Percentiles rank a stretch among this genome's conserved stretches.
phyloP scores from a whole-genome alignment of 1,139 yeast genomes.

The Debaryomyces singareniensis region DNA sequence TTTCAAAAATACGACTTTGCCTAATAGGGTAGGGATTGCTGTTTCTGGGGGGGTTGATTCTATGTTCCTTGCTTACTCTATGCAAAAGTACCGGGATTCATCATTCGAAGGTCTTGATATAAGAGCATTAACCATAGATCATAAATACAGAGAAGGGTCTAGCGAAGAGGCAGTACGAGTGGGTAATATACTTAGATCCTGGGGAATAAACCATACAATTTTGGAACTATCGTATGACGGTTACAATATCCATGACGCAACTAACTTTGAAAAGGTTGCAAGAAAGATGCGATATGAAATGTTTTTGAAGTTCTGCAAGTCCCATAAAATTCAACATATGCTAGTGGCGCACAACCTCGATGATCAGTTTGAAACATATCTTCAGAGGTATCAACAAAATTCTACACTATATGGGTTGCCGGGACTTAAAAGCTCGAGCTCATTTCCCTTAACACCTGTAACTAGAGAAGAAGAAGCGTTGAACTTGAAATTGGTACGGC shows the following conservation, averaged over 20 bases:
- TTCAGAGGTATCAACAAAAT: slow-evolving; percentile 47
- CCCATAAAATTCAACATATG: slow-evolving; percentile 22
- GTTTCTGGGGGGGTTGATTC: slow-evolving; percentile 84
- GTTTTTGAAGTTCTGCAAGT: slow-evolving; percentile 30
- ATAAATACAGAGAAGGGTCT: slow-evolving; percentile 44
- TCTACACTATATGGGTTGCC: slow-evolving; percentile 57
- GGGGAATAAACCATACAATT: slow-evolving; percentile 38
- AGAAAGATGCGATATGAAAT: slow-evolving; percentile 45
- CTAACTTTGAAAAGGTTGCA: slow-evolving; percentile 53
- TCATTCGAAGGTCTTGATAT: slow-evolving; percentile 23
- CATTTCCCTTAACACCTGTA: slow-evolving; percentile 20
- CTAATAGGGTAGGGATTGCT: slow-evolving; percentile 30
- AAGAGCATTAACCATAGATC: slow-evolving; percentile 54
- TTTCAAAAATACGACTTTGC: slow-evolving; percentile 8
- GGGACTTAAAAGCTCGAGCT: slow-evolving; percentile 25
- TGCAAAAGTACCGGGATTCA: slow-evolving; percentile 22
- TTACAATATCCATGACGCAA: slow-evolving; percentile 11
- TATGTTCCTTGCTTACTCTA: slow-evolving; percentile 53
- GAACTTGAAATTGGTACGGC: slow-evolving; percentile 36
- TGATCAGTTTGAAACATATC: slow-evolving; percentile 68
- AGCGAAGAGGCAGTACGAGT: slow-evolving; percentile 41
- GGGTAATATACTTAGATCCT: slow-evolving; percentile 21
- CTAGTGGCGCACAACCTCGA: slow-evolving; percentile 64
- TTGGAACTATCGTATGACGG: slow-evolving; percentile 25
- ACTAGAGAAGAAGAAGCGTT: slow-evolving; percentile 10